Percentiles rank a stretch among this genome's conserved stretches.
phyloP scores from a whole-genome alignment of 176 grass and related monocot species.

The Secale cereale region DNA sequence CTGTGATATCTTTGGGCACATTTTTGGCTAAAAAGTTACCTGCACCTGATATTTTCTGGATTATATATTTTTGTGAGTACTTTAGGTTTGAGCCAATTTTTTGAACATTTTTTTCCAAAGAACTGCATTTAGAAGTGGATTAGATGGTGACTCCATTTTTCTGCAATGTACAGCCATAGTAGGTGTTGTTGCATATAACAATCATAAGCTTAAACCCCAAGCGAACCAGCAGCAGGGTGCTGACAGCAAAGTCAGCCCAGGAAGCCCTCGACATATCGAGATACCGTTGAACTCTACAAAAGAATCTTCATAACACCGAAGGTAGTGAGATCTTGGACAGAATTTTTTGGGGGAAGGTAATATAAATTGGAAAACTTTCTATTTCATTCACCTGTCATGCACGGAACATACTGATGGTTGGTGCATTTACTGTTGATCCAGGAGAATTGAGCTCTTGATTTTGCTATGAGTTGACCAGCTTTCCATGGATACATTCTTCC shows the following conservation, averaged over 20 bases:
- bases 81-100: background rate
- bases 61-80: background rate
- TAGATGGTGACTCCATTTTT: conserved; percentile 19
- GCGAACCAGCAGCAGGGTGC: conserved; percentile 36
- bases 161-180: conserved; percentile 66
- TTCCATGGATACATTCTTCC: conserved; percentile 36
- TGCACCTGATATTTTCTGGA: background rate
- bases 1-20: background rate
- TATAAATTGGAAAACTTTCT: background rate
- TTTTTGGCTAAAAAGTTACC: background rate
- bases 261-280: conserved; percentile 42
- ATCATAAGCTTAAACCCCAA: conserved; percentile 71
- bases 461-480: conserved; percentile 19
- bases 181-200: conserved; percentile 96
- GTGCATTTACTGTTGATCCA: conserved; percentile 25
- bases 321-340: background rate
- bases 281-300: conserved; percentile 47
- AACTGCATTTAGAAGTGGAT: background rate
- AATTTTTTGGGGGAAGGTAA: conserved; percentile 31
- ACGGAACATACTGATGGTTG: conserved; percentile 13
- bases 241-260: conserved; percentile 26
- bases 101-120: background rate
- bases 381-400: background rate
- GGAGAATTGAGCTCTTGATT: conserved; percentile 33
- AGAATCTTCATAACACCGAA: conserved; percentile 39